Evolutionary conservation across 176 grass and related monocot genomes (phyloP).

Genomic region (Oryza glumipatula): DNA sequence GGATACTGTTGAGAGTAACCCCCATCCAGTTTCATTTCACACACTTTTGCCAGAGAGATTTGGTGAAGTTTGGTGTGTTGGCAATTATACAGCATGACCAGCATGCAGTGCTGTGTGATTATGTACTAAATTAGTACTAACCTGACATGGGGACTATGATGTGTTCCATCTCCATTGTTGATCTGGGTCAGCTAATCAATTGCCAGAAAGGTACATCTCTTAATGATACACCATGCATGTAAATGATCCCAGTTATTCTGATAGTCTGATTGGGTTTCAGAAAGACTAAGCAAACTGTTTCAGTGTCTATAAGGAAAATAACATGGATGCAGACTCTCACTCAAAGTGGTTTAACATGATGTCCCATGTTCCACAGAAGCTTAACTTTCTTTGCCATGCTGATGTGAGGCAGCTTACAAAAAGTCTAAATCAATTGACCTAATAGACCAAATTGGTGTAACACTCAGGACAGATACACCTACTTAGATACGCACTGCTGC

Average conservation of each 20-base stretch:
- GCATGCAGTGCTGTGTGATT: neutral
- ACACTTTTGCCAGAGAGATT: constrained; percentile 2
- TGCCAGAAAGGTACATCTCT: neutral
- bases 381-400: constrained; percentile 13
- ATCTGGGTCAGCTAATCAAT: constrained; percentile 10
- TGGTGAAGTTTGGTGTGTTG: constrained; percentile 14
- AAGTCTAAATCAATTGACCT: constrained; percentile 4
- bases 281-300: neutral
- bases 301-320: neutral
- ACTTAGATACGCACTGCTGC: neutral
- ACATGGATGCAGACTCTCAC: neutral
- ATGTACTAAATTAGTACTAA: neutral
- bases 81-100: neutral
- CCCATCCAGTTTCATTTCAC: neutral
- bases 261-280: neutral
- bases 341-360: neutral
- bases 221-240: neutral
- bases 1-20: neutral
- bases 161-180: neutral
- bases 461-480: neutral
- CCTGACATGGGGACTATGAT: neutral
- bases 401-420: constrained; percentile 1
- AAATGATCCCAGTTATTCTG: neutral
- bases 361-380: constrained; percentile 3
- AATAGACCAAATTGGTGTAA: constrained; percentile 13